Evolutionary conservation across 1,284 basidiomycete genomes (phyloP), one percentile per base, ranked within the genome.

Genomic region (Cutaneotrichosporon cyanovorans): DNA sequence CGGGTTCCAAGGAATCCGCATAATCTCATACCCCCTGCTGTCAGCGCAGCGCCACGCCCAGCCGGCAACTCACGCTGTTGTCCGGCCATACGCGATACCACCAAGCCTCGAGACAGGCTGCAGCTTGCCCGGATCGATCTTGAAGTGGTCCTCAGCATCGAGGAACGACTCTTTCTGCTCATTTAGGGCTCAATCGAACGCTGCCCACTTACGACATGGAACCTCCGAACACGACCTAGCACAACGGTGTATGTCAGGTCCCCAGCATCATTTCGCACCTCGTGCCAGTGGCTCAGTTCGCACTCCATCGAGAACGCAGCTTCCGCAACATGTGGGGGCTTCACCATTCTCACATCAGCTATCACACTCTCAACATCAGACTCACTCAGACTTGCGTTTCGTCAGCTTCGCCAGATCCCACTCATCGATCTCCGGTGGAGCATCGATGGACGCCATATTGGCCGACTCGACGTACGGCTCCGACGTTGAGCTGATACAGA

Each of bases 401-500:
- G 82, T 86, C 47, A 89, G 68, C 2, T 86, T 86, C 48, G 80
- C 79, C 42, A 87, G 69, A 21, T 75, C 68, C 84, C 84, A 89
- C 66, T 88, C 84, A 60, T 82, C 77, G 3, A 80, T 74, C 10
- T 78, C 75, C 7, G 74, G 72, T 7, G 85, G 84, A 6, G 82
- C 75, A 55, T 86, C 81, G 33, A 84, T 76, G 9, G 81, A 75
- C 9, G 80, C 78, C 48, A 76, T 75, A 63, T 87, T 87, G 5
- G 82, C 80, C 2, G 84, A 82, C 61, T 85, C 82, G 35, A 81
- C 71, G 61, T 85, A 84, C 1, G 80, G 72, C 63, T 87, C 84
- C 53, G 80, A 83, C 59, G 87, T 81, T 53, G 88, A 81, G 59
- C 80, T 84, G 38, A 84, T 80, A 6, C 80, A 81, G 65, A 88